Conservation (phyloP, 129 eudicot species). For the Saposhnikovia divaricata region DNA sequence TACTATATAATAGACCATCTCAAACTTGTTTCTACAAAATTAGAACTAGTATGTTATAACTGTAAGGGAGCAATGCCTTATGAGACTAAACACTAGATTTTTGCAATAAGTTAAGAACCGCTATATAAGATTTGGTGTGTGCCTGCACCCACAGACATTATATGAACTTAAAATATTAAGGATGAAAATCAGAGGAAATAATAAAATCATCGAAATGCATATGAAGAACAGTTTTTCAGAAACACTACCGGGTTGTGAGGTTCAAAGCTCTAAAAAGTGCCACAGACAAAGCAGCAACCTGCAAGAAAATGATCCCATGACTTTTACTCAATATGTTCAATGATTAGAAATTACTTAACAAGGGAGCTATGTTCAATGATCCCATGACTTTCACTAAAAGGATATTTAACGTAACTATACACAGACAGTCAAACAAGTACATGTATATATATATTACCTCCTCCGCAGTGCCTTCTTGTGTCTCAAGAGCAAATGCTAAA, state of each 20-base stretch:
- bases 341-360: too few relatives aligned
- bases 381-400: neutral
- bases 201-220: neutral
- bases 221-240: neutral
- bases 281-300: constrained; percentile 91
- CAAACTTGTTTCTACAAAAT: neutral
- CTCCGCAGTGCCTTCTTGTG: constrained; percentile 76
- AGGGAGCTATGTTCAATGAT: neutral
- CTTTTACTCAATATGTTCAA: neutral
- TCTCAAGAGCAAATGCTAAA: constrained; percentile 58
- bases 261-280: constrained; percentile 79
- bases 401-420: neutral
- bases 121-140: neutral
- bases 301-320: constrained; percentile 20
- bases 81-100: neutral
- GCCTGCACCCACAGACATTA: neutral
- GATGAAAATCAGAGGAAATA: neutral
- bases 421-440: neutral
- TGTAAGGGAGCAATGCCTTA: neutral
- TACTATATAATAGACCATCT: neutral
- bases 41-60: neutral
- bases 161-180: neutral
- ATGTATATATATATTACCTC: constrained; percentile 36
- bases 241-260: constrained; percentile 61
- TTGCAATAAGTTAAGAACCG: neutral